Base-by-base conservation (phyloP, 179 eudicot species). In the Beta macrorhiza region DNA sequence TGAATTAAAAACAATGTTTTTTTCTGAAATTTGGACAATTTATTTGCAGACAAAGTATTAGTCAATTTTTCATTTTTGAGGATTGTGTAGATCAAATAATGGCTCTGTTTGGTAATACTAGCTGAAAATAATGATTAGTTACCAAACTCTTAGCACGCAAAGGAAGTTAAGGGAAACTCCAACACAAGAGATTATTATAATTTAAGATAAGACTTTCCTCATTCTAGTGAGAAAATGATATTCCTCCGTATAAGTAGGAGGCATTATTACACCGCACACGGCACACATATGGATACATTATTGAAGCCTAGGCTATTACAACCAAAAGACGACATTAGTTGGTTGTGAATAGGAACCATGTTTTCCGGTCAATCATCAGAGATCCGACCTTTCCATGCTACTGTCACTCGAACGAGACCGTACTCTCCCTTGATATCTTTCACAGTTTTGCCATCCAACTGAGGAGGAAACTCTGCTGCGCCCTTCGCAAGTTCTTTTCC, bases 391-490 rank as follows among this genome's bases (percentile, higher is more conserved):
- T 52, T 63, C 79, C 79, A 77, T 5, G 79, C 32, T 45, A 77
- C 79, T 5, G 79, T 62, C 59, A 77, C 79, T 44, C 72, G 79
- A 63, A 77, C 44, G 47, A 49, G 71, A 1, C 79, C 79, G 45
- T 22, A 13, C 11, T 47, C 47, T 0, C 79, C 79, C n/a, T 51
- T 63, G 16, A 64, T 77, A 15, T 65, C 80, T 55, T 51, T 64
- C 22, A 37, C 14, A 49, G 59, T 64, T 15, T 51, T 63, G 7
- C 72, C 72, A 65, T 49, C 58, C 62, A 77, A 13, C 37, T 64
- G 80, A 65, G 72, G 72, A 32, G 44, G 72, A 51, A 77, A 77
- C 59, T 65, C 58, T 49, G 72, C 51, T 42, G 16, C 49, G 11
- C 80, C 80, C 63, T 52, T 67, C 8, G 74, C 64, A 15, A 78